Evolutionary conservation across 495 filamentous ascomycete genomes (phyloP).

Genomic region (Letharia lupina): DNA sequence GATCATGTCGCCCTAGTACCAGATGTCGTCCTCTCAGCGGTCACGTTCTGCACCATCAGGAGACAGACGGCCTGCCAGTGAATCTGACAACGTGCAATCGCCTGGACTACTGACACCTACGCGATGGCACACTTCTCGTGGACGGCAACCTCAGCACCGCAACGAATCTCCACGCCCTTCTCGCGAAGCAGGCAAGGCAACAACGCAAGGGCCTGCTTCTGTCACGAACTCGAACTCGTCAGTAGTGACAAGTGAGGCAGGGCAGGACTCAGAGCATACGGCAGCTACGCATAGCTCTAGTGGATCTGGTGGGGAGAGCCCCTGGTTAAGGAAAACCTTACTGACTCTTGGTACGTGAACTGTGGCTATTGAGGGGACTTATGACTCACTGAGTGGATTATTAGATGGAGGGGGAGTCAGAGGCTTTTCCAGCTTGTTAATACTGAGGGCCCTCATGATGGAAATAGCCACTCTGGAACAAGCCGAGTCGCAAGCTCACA

Average conservation of each 20-base stretch:
- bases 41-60: background rate
- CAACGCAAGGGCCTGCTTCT: background rate
- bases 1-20: background rate
- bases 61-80: background rate
- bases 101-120: background rate
- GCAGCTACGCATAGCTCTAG: background rate
- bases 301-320: background rate
- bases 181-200: background rate
- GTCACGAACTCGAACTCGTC: background rate
- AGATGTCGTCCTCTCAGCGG: constrained; percentile 6
- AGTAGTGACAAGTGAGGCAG: background rate
- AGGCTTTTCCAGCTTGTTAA: constrained; percentile 28
- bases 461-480: constrained; percentile 13
- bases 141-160: background rate
- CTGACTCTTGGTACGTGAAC: constrained; percentile 9
- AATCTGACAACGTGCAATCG: background rate
- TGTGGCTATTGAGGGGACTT: too few species aligned
- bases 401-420: constrained; percentile 30
- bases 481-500: background rate
- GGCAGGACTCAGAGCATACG: background rate
- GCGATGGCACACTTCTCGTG: background rate
- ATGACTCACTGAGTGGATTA: background rate
- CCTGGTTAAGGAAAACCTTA: constrained; percentile 7
- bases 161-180: background rate
- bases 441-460: constrained; percentile 25